Base-by-base conservation (phyloP, 192 early-diverging fungal genomes). In the Coemansia sp. region DNA sequence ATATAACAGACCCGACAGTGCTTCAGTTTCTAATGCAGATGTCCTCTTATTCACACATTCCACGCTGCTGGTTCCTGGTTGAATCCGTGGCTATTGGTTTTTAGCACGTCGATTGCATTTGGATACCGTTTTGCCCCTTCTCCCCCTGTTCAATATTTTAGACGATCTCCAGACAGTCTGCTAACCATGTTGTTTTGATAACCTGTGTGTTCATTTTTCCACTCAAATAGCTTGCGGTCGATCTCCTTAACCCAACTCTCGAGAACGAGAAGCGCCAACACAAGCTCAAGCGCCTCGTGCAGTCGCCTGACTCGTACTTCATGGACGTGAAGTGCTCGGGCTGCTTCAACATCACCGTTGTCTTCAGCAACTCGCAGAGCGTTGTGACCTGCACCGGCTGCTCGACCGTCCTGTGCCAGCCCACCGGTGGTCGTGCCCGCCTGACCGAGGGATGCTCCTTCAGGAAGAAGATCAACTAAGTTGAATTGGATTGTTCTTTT, bases 351-450 rank as follows among this genome's bases (percentile, higher is more conserved):
- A 96, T 99, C 86, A 98, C 95, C 85, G 97, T 95, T 76, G 95
- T 99, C 76, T 99, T 99, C 91, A 91, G 89, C 86, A 96, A 99
- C 86, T 95, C 96, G 79, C 96, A 99, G 85, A 95, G 95, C 71
- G 97, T 99, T 61, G 97, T 99, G 63, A 79, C 96, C 64, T 99
- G 97, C 90, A 85, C 89, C 68, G 90, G 91, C 68, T 99, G 97
- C 89, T 88, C 92, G 71, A 95, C 94, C 75, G 96, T 99, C 69
- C 91, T 99, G 75, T 97, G 93, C 87, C 96, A 98, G 86, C 97
- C 97, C 74, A 99, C 96, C 64, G 97, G 97, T 87, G 97, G 97
- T 85, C 92, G 92, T 84, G 95, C 95, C 77, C 93, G 95, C 67
- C 89, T 99, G 81, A 97, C 94, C 76, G 92, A 93, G 86, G 96